Conservation (phyloP, 2,329 filamentous ascomycete species). For the Paecilomyces formosus region DNA sequence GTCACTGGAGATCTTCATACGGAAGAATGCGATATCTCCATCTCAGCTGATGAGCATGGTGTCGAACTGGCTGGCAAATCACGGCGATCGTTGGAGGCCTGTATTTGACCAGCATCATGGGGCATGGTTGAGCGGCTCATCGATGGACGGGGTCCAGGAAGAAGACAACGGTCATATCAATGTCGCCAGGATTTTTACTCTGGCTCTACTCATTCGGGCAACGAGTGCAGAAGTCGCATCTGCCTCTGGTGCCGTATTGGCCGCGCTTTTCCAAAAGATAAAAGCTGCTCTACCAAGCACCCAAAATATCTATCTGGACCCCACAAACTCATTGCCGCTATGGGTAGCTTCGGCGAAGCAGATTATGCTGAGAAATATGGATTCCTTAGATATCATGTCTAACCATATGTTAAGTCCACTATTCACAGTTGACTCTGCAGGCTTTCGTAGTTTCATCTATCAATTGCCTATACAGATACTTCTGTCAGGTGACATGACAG, state of each 20-base stretch:
- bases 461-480: constrained; percentile 47
- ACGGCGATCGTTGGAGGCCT: constrained; percentile 23
- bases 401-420: constrained; percentile 29
- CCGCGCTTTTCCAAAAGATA: constrained; percentile 21
- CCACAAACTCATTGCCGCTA: constrained; percentile 13
- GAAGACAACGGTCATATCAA: constrained; percentile 9
- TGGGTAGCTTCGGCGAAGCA: constrained; percentile 32
- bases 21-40: constrained; percentile 27
- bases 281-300: constrained; percentile 6
- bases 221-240: constrained; percentile 22
- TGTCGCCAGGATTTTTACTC: constrained; percentile 22
- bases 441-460: constrained; percentile 46
- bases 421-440: constrained; percentile 23
- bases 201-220: constrained; percentile 24
- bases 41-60: constrained; percentile 22
- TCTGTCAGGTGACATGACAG: constrained; percentile 38
- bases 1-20: constrained; percentile 29
- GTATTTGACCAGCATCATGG: constrained; percentile 22
- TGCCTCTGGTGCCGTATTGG: constrained; percentile 19
- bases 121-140: constrained; percentile 8
- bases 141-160: not conserved
- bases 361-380: constrained; percentile 27
- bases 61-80: constrained; percentile 25
- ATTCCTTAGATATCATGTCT: constrained; percentile 26
- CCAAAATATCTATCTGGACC: not conserved